Evolutionary conservation across 192 early-diverging fungal genomes (phyloP).

Genomic region (Entophlyctis luteolus): DNA sequence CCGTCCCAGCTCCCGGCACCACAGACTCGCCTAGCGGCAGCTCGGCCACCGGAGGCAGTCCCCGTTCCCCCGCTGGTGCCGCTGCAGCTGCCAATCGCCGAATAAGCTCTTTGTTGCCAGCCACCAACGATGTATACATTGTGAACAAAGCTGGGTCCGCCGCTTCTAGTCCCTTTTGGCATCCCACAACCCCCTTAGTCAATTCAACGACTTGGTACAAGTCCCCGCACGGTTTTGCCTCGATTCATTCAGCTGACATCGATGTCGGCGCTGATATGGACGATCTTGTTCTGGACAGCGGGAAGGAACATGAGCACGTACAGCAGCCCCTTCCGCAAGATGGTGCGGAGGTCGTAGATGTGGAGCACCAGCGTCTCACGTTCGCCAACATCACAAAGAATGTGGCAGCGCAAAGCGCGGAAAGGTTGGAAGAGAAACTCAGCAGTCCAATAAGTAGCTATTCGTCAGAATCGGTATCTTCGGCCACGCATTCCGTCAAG

Average conservation of each 20-base stretch:
- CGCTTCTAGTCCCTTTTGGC: too few relatives aligned
- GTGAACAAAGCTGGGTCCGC: too few relatives aligned
- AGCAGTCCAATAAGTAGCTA: not conserved
- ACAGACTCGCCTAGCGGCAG: too few relatives aligned
- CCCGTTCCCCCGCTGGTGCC: too few relatives aligned
- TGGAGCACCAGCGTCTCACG: not conserved
- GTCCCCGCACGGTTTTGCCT: not conserved
- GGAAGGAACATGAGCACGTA: too few relatives aligned
- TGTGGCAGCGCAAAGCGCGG: too few relatives aligned
- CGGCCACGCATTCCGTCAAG: not conserved
- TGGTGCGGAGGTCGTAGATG: not conserved
- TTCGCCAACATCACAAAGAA: not conserved
- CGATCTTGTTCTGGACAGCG: not conserved
- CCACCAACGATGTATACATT: too few relatives aligned
- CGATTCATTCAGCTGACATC: not conserved
- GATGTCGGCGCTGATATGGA: not conserved
- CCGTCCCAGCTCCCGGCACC: too few relatives aligned
- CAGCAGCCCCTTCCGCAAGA: not conserved
- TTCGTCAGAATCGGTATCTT: not conserved
- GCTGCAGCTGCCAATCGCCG: too few relatives aligned
- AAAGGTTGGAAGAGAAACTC: not conserved
- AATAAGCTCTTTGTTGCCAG: too few relatives aligned
- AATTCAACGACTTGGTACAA: not conserved
- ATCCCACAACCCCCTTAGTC: not conserved
- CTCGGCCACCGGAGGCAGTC: too few relatives aligned